phyloP scores from a whole-genome alignment of 2,329 filamentous ascomycete species.

The Exserohilum turcica region DNA sequence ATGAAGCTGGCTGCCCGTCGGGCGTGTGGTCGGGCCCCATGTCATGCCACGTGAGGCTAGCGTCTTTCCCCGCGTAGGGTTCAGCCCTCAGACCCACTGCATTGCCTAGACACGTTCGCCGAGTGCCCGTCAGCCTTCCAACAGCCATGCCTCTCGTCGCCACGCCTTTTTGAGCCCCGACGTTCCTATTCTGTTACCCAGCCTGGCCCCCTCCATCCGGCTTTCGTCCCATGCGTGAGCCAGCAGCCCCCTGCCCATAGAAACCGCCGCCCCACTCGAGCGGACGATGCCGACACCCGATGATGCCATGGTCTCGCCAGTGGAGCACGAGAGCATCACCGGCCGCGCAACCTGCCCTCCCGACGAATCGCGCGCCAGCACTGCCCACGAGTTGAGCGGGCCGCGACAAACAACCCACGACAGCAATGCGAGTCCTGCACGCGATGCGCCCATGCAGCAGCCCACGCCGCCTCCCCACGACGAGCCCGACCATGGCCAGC shows the following conservation, averaged over 20 bases:
- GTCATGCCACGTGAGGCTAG: constrained; percentile 31
- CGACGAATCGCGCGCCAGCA: constrained; percentile 45
- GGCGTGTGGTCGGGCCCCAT: constrained; percentile 5
- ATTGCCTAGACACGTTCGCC: constrained; percentile 22
- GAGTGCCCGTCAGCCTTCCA: constrained; percentile 21
- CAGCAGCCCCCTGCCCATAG: constrained; percentile 20
- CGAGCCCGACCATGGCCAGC: constrained; percentile 22
- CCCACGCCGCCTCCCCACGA: constrained; percentile 45
- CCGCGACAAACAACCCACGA: constrained; percentile 22
- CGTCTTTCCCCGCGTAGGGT: constrained; percentile 33
- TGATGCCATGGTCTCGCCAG: constrained; percentile 49
- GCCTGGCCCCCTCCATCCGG: constrained; percentile 3
- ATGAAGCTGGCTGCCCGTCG: neutral
- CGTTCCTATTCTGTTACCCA: constrained; percentile 15
- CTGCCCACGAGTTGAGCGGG: constrained; percentile 40
- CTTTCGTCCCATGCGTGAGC: constrained; percentile 27
- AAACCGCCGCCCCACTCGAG: constrained; percentile 33
- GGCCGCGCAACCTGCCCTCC: constrained; percentile 58
- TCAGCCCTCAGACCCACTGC: constrained; percentile 28
- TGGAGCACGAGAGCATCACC: constrained; percentile 51
- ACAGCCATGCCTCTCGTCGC: constrained; percentile 16
- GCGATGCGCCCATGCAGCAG: constrained; percentile 36
- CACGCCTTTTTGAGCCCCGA: constrained; percentile 11
- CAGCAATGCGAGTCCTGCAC: constrained; percentile 21
- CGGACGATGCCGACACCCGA: constrained; percentile 58